Conservation (phyloP, 1,139 yeast species). For the Blastobotrys ciferrii region DNA sequence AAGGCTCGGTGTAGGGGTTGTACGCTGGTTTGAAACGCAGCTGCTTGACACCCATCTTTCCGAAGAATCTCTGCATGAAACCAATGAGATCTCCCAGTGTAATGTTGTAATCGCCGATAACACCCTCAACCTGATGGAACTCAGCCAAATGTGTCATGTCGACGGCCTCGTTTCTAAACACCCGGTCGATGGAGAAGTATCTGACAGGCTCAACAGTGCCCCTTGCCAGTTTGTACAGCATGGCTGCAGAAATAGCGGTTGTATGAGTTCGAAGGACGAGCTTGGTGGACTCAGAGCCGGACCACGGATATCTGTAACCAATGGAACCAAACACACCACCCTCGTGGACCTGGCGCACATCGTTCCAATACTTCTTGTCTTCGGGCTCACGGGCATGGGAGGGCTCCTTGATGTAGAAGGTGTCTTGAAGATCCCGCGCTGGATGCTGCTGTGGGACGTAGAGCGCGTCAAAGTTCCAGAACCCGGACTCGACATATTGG, state of each 20-base stretch:
- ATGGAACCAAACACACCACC: constrained; percentile 90
- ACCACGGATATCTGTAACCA: constrained; percentile 99
- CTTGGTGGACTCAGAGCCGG: constrained; percentile 80
- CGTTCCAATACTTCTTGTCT: constrained; percentile 73
- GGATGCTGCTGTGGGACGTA: constrained; percentile 99
- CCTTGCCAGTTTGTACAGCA: constrained; percentile 78
- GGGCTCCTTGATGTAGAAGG: constrained; percentile 96
- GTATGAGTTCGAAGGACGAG: constrained; percentile 97
- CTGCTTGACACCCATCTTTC: constrained; percentile 94
- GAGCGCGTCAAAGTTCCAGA: constrained; percentile 97
- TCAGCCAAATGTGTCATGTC: constrained; percentile 99
- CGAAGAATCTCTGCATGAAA: constrained; percentile 96
- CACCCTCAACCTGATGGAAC: constrained; percentile 99
- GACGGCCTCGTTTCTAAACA: constrained; percentile 98
- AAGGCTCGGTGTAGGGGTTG: constrained; percentile 98
- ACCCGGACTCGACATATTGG: constrained; percentile 95
- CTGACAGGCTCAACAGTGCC: constrained; percentile 66
- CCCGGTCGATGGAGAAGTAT: constrained; percentile 94
- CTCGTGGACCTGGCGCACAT: constrained; percentile 81
- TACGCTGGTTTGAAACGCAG: constrained; percentile 97
- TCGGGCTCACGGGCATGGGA: constrained; percentile 72
- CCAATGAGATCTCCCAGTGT: constrained; percentile 96
- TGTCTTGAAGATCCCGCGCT: constrained; percentile 97
- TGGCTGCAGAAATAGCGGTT: constrained; percentile 86
- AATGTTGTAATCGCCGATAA: constrained; percentile 90